Base-by-base conservation (phyloP, 2,329 filamentous ascomycete species). In the Colletotrichum musicola region DNA sequence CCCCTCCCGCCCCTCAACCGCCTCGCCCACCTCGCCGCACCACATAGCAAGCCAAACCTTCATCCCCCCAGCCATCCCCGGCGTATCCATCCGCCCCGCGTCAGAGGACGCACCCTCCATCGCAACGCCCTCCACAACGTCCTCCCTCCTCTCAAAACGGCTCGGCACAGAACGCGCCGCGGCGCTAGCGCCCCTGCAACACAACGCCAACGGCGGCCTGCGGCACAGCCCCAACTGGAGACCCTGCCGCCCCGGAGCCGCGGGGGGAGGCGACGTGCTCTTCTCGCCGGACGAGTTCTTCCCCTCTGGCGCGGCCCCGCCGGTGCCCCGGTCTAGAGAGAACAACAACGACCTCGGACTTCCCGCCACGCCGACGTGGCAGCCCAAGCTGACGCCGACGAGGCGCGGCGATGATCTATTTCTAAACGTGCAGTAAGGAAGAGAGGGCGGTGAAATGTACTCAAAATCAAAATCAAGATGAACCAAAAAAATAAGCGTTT, bases 341-440 rank as follows among this genome's bases (percentile, higher is more conserved):
- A 16, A 50, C 18, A 38, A 25, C 18, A 14, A 42, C n/a, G 22
- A 35, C 16, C 38, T 50, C 14, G 50, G 68, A 27, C 73, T 84
- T 49, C 84, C 85, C 1, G 77, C 77, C 42, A 86, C 85, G 44
- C 88, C 89, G 0, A 84, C 84, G 1, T 91, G 89, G 89, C 82
- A 89, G 72, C 90, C 90, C 3, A 86, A 85, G 72, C 74, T 93
- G 73, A 93, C 91, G 53, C 91, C 91, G 3, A 90, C 88, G 64
- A 81, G 89, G 69, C 84, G 88, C 56, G 91, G 91, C 0, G 88
- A 90, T 27, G 90, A 93, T 75, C 74, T 93, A 68, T 90, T 86
- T 71, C 74, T 89, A 72, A 85, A 86, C 71, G 86, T 89, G 70
- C 82, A 84, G 69, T 88, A 69, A 62, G 27, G 27, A 9, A 4